Evolutionary conservation across 2,329 filamentous ascomycete species (phyloP).

Genomic region (Aspergillus fischeri): DNA sequence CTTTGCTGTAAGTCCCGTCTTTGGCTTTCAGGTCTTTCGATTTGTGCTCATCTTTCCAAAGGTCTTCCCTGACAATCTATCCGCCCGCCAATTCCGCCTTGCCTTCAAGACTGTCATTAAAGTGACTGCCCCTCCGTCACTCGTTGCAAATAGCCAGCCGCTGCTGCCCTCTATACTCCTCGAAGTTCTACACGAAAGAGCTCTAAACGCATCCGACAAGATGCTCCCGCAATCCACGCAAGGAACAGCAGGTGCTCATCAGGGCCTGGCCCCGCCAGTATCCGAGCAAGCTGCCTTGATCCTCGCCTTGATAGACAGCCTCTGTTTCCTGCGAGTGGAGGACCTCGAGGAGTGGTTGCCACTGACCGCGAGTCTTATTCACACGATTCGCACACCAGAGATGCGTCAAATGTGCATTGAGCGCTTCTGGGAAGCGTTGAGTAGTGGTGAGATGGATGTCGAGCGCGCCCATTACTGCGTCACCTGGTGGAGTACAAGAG

Average conservation of each 20-base stretch:
- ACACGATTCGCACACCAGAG: slow-evolving; percentile 55
- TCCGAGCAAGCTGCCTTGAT: slow-evolving; percentile 77
- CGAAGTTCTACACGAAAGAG: slow-evolving; percentile 69
- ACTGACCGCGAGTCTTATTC: slow-evolving; percentile 64
- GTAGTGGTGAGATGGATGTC: slow-evolving; percentile 82
- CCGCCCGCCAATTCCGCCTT: slow-evolving; percentile 78
- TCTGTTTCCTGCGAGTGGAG: slow-evolving; percentile 67
- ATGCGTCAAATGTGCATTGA: slow-evolving; percentile 64
- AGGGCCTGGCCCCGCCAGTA: slow-evolving; percentile 28
- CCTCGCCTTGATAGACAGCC: slow-evolving; percentile 72
- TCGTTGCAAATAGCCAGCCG: slow-evolving; percentile 67
- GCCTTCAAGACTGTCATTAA: slow-evolving; percentile 83
- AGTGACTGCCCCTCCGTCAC: slow-evolving; percentile 74
- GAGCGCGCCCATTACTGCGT: slow-evolving; percentile 75
- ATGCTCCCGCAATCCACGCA: slow-evolving; percentile 42
- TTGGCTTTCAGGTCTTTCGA: neutral
- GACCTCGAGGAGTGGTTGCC: slow-evolving; percentile 79
- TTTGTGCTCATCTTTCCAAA: slow-evolving; percentile 11
- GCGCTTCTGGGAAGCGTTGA: slow-evolving; percentile 74
- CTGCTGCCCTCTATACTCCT: slow-evolving; percentile 75
- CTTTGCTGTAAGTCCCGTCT: slow-evolving; percentile 50
- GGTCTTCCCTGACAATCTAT: slow-evolving; percentile 74
- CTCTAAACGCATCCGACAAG: slow-evolving; percentile 51
- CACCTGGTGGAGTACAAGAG: slow-evolving; percentile 75
- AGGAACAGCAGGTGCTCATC: slow-evolving; percentile 29